Base-by-base conservation (phyloP, 305 asterid species). In the Lippia alba region DNA sequence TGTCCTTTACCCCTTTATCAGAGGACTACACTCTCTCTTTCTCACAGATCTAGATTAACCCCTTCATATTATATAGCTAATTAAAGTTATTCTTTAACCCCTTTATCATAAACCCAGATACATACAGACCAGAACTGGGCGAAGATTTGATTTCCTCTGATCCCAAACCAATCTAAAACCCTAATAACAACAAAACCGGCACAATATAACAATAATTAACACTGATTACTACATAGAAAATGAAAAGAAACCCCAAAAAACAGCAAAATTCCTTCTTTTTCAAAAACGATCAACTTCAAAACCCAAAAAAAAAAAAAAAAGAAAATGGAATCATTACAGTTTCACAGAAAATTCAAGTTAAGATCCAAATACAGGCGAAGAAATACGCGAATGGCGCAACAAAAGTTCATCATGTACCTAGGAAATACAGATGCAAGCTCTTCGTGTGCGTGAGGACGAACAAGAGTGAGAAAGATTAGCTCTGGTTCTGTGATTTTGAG, bases 131-230 rank as follows among this genome's bases (percentile, higher is more conserved):
- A 73, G 66, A 69, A 62, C 41, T 69, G 24, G 32, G 36, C 15
- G 24, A 51, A 64, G 59, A 59, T 66, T 44, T 71, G 58, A 33
- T 64, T 61, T 68, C 65, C 59, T 67, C 74, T 51, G 72, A 65
- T 70, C 64, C 76, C 73, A 16, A 70, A 30, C 45, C 5, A 55
- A 30, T 12, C 53, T 3, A 17, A 57, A 33, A 3, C 44, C 56
- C 36, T 54, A 36, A 70, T 40, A 59, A 33, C 54, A 62, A 36
- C 66, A 73, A 33, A 44, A 67, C 53, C 15, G 62, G 45, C 61
- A 40, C 71, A 45, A 33, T 12, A 48, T 17, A 58, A 64, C 50
- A 2, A 19, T 17, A 18, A 20, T 16, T 3, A 12, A 24, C 19
- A 61, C 41, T 9, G 20, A 14, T 11, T 15, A 55, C 6, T 4